Conservation (phyloP, 2,329 filamentous ascomycete genomes). For the Lachnellula cervina region DNA sequence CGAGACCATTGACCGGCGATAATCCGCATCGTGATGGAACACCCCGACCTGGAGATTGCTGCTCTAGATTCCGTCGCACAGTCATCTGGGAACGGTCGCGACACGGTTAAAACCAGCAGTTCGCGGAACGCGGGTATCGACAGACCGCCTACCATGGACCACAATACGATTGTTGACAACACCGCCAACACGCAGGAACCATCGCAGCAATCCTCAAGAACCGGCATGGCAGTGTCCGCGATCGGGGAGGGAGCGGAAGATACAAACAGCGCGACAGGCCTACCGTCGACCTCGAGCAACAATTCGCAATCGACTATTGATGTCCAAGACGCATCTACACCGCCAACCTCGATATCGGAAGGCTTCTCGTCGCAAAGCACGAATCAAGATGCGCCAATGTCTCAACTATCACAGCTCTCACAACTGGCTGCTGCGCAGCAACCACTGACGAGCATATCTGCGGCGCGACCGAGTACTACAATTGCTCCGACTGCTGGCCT, state of each 20-base stretch:
- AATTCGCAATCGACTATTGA: slow-evolving; percentile 42
- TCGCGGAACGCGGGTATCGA: slow-evolving; percentile 22
- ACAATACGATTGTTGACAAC: slow-evolving; percentile 21
- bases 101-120: slow-evolving; percentile 17
- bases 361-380: slow-evolving; percentile 35
- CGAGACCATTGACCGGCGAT: neutral
- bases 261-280: slow-evolving; percentile 5
- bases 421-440: slow-evolving; percentile 51
- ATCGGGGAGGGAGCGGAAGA: slow-evolving; percentile 6
- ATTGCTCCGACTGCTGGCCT: slow-evolving; percentile 39
- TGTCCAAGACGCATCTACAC: slow-evolving; percentile 37
- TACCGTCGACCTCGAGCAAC: slow-evolving; percentile 32
- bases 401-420: slow-evolving; percentile 54
- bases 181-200: slow-evolving; percentile 8
- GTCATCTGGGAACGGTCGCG: slow-evolving; percentile 18
- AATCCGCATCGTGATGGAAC: slow-evolving; percentile 19
- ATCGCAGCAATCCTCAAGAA: slow-evolving; percentile 4
- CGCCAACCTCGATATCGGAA: slow-evolving; percentile 33
- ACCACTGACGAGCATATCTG: slow-evolving; percentile 18
- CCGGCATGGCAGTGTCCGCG: slow-evolving; percentile 8
- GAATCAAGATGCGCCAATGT: slow-evolving; percentile 46
- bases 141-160: slow-evolving; percentile 17
- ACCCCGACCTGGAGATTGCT: slow-evolving; percentile 27
- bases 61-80: slow-evolving; percentile 22
- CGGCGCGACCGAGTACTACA: slow-evolving; percentile 17